Percentiles rank a stretch among this genome's conserved stretches.
Evolutionary conservation across 2,329 filamentous ascomycete species (phyloP).

Genomic region (Thielaviopsis populi): DNA sequence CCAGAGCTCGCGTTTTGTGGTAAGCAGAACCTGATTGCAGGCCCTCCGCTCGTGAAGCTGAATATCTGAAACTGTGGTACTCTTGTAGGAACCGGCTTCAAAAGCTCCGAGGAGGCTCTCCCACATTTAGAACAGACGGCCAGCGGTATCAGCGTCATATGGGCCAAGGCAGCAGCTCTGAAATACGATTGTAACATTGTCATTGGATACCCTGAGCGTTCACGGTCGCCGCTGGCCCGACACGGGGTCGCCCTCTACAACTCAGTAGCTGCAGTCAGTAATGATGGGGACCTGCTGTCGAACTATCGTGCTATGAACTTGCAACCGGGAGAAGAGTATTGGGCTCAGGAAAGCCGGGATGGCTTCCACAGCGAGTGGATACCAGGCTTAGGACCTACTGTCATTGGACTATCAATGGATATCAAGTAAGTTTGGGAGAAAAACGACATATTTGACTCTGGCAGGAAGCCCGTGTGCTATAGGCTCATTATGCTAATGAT

Average conservation of each 20-base stretch:
- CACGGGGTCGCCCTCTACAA: conserved; percentile 29
- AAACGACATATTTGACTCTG: background rate
- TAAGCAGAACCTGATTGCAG: background rate
- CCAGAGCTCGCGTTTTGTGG: conserved; percentile 48
- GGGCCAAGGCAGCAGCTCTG: conserved; percentile 46
- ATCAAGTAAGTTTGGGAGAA: conserved; percentile 30
- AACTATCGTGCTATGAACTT: conserved; percentile 41
- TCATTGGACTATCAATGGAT: conserved; percentile 44
- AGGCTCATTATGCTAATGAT: background rate
- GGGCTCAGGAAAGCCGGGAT: conserved; percentile 39
- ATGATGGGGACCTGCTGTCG: conserved; percentile 34
- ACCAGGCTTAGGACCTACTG: conserved; percentile 30
- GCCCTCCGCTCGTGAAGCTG: background rate
- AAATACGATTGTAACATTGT: conserved; percentile 47
- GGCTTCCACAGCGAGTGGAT: conserved; percentile 32
- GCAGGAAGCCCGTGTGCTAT: background rate
- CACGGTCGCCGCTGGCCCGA: background rate
- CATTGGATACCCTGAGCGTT: conserved; percentile 50
- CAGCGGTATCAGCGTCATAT: conserved; percentile 45
- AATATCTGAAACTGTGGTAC: background rate
- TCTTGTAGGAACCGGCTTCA: conserved; percentile 50
- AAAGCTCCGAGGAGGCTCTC: conserved; percentile 42
- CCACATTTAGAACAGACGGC: conserved; percentile 49
- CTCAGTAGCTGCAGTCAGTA: conserved; percentile 30
- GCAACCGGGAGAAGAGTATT: conserved; percentile 45